Base-by-base conservation (phyloP, 371 early-diverging fungal species). In the Mucor lusitanicus region DNA sequence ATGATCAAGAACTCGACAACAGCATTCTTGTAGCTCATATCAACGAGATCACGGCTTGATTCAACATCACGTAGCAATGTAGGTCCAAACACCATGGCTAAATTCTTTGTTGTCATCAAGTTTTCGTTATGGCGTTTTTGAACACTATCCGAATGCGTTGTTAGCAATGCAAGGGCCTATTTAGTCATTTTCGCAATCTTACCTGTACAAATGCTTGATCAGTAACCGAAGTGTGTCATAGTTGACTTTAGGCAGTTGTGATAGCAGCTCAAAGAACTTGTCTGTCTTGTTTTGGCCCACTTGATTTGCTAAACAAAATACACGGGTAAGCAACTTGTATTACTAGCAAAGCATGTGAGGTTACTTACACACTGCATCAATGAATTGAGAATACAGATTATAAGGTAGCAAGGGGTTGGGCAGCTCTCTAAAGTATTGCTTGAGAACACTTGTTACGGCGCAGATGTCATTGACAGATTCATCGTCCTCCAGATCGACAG, bases 31-130 rank as follows among this genome's bases (percentile, higher is more conserved):
- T 78, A 80, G 7, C 84, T 83, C 90, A 94, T 93, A 62, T 95
- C 93, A 32, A 86, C 72, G 61, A 96, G 81, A 65, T 96, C 95
- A 28, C 83, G 75, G 23, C 81, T 77, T 17, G 89, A 78, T 60
- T 92, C 84, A 8, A 78, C 79, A 72, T 90, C 88, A 11, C 91
- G 86, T 77, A 97, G 73, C 32, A 97, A 77, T 3, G 94, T 95
- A 0, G 97, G 97, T 1, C 95, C 97, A 87, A 97, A 95, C 46
- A 97, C 96, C 17, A 96, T 93, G 3, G 94, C 94, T 40, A 97
- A 72, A 60, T 96, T 97, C 68, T 92, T 90, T 17, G 92, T 77
- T 4, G 88, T 90, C 97, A 97, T 97, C 64, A 92, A 75, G 75
- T 96, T 97, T 32, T 85, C 81, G 53, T 67, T 60, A 30, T 81